These are phyloP conservation scores for Colletotrichum sp. DNA, from an alignment of 2,329 filamentous ascomycete genomes.

Conservation along the genomic window DNA sequence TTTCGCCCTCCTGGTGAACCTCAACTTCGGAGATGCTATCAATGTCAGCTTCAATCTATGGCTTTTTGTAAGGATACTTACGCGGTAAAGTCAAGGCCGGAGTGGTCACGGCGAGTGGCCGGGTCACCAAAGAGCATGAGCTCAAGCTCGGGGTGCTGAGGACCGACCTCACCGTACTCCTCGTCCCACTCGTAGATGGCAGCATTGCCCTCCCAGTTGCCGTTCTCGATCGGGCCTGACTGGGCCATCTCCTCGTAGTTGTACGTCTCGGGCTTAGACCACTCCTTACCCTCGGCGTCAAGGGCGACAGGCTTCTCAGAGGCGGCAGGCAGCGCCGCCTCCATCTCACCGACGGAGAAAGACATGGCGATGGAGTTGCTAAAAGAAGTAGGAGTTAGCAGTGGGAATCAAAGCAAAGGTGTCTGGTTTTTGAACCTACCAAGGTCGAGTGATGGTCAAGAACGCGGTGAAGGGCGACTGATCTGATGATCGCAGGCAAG, in stretches of 20 bases:
- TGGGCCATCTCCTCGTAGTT: conserved; percentile 48
- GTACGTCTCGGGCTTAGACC: conserved; percentile 50
- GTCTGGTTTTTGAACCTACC: not conserved
- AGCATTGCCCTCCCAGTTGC: conserved; percentile 59
- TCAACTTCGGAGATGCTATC: conserved; percentile 59
- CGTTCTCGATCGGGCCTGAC: conserved; percentile 6
- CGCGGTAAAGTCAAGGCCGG: conserved; percentile 69
- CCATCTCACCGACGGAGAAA: conserved; percentile 25
- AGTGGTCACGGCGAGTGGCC: conserved; percentile 48
- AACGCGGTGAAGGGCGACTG: not conserved
- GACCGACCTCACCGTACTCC: conserved; percentile 85
- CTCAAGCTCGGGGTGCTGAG: conserved; percentile 73
- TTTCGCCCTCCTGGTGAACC: conserved; percentile 61
- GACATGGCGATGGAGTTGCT: not conserved
- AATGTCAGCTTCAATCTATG: conserved; percentile 27
- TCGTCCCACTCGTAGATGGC: conserved; percentile 82
- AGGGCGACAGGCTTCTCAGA: conserved; percentile 29
- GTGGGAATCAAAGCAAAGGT: accelerated
- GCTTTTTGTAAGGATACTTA: conserved; percentile 37
- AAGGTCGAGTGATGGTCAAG: not conserved
- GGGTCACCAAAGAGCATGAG: conserved; percentile 72
- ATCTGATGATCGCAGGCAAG: not conserved
- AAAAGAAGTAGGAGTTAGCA: not conserved
- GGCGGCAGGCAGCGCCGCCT: conserved; percentile 33
- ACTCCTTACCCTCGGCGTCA: conserved; percentile 35